Evolutionary conservation across 139 green algal species (phyloP).

Genomic region (Deuterostichococcus epilithicus): DNA sequence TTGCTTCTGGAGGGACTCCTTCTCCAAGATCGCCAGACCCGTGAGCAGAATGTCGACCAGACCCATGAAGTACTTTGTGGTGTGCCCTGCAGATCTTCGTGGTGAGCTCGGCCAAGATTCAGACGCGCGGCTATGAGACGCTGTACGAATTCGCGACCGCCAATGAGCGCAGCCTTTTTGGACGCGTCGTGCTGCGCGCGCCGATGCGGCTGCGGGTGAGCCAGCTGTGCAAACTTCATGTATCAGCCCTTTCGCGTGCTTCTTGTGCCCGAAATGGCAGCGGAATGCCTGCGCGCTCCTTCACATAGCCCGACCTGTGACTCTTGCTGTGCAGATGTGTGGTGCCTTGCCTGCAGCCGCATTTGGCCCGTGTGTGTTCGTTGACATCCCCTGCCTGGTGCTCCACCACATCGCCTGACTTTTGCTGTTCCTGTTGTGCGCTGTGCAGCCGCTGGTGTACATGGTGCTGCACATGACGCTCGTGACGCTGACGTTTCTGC

Average conservation of each 20-base stretch:
- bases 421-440: not conserved
- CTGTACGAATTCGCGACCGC: constrained; percentile 54
- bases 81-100: constrained; percentile 60
- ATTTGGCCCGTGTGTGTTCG: too few relatives aligned
- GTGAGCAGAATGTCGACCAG: too few relatives aligned
- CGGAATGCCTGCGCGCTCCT: not conserved
- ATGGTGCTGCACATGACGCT: constrained; percentile 20
- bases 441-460: constrained; percentile 2
- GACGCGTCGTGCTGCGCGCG: constrained; percentile 29
- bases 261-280: not conserved
- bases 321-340: not conserved
- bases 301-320: too few relatives aligned
- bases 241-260: not conserved
- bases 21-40: too few relatives aligned
- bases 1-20: too few relatives aligned
- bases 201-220: constrained; percentile 19
- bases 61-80: too few relatives aligned
- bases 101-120: constrained; percentile 55
- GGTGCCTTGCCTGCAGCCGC: not conserved
- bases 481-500: constrained; percentile 18
- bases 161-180: constrained; percentile 22
- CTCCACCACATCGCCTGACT: not conserved
- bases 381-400: not conserved
- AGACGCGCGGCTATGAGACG: constrained; percentile 53
- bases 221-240: not conserved